phyloP scores from a whole-genome alignment of 176 grass and related monocot species.

The Saccharum spontaneum region DNA sequence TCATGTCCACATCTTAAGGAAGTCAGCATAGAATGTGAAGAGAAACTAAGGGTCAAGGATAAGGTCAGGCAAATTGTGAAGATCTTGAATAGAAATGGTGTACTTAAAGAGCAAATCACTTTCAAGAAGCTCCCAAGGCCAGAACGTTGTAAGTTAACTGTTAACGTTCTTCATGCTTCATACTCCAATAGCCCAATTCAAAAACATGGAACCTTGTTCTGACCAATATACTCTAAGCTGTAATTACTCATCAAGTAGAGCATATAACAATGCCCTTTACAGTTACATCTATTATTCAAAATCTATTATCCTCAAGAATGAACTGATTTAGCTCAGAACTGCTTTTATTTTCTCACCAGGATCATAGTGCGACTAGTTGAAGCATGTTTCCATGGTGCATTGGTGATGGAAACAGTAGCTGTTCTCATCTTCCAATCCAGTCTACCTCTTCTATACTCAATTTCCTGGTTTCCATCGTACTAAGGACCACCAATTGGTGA shows the following conservation, averaged over 20 bases:
- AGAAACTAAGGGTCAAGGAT: conserved; percentile 5
- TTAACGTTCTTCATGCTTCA: not conserved
- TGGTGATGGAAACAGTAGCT: not conserved
- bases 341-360: not conserved
- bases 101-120: not conserved
- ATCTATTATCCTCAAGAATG: not conserved
- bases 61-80: conserved; percentile 8
- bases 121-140: not conserved
- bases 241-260: not conserved
- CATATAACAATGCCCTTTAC: not conserved
- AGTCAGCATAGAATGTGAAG: conserved; percentile 19
- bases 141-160: not conserved
- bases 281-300: not conserved
- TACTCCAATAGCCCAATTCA: not conserved
- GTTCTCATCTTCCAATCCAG: not conserved
- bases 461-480: not conserved
- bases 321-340: not conserved
- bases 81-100: not conserved
- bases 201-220: not conserved
- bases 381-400: not conserved
- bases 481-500: not conserved
- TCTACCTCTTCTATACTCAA: not conserved
- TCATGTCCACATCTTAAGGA: not conserved
- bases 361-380: not conserved
- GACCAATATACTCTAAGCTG: not conserved